phyloP scores from a whole-genome alignment of 352 stramenopile genomes.

The Ophiocytium majus region DNA sequence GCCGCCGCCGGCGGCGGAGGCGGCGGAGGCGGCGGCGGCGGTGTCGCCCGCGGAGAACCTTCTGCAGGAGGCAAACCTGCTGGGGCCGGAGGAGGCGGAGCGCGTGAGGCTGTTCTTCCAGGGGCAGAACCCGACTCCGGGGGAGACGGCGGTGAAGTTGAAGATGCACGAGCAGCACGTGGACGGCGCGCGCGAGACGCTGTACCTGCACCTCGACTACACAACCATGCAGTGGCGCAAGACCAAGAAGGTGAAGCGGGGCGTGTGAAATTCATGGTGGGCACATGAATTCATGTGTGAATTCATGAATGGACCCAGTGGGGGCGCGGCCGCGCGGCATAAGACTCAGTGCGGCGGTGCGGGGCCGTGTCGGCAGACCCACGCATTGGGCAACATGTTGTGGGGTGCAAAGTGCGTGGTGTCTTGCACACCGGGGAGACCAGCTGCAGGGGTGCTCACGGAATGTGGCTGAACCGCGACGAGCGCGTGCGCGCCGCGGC shows the following conservation, averaged over 20 bases:
- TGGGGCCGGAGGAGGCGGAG: neutral
- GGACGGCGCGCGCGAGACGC: neutral
- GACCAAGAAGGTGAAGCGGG: conserved; percentile 9
- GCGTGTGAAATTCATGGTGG: no score
- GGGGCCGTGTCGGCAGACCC: no score
- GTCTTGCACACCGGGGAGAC: no score
- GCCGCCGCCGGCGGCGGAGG: neutral
- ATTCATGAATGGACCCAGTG: no score
- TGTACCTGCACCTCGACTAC: conserved; percentile 19
- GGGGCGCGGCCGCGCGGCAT: no score
- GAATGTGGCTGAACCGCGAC: no score
- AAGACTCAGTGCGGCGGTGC: no score
- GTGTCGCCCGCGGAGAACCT: neutral
- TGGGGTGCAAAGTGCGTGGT: no score
- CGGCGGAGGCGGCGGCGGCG: neutral
- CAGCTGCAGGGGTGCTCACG: no score
- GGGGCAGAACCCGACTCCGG: conserved; percentile 6
- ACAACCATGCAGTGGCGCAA: conserved; percentile 6
- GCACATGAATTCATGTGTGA: no score
- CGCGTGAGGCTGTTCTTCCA: conserved; percentile 10
- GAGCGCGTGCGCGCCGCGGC: no score
- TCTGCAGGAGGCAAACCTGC: neutral
- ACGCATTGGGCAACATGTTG: no score
- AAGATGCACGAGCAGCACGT: conserved; percentile 10
- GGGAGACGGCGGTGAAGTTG: neutral